Evolutionary conservation across 1,139 yeast species (phyloP), one percentile per base, ranked within the genome.

Genomic region (Hanseniaspora uvarum): DNA sequence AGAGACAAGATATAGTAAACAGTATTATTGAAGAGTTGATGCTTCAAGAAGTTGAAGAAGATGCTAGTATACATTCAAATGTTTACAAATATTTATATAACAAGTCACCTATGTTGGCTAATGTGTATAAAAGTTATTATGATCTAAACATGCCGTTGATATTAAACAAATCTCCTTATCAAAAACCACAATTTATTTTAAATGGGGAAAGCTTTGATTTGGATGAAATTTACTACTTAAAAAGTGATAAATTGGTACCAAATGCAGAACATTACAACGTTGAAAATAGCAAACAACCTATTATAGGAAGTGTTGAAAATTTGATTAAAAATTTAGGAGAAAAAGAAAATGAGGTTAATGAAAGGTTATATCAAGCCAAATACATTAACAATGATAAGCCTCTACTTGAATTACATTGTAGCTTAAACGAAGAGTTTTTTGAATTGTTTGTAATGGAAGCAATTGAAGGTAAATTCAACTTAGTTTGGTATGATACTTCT

Each of bases 381-480:
- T 44, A 44, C 14, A 31, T 44, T 5, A 44, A 33, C 18, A 30
- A 21, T 10, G 33, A 33, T 11, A 41, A 14, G 12, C 23, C 48
- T 11, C 6, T 50, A 18, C 31, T 50, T 21, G 49, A 50, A 19
- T n/a, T 50, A 8, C 53, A 50, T n/a, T 50, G 53, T 37, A 16
- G 12, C 4, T 26, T 44, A 10, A 26, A 37, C n/a, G 36, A 50
- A 21, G 53, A 50, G 6, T 50, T 43, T 19, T 50, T 50, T 43
- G 53, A 50, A 30, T 11, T 50, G 18, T 50, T 50, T 23, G 31
- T 50, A 1, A 43, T 50, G 53, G 53, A 50, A 44, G 53, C 53
- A 2, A 3, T 50, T 40, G 48, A 50, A 28, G 53, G 53, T n/a
- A 50, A 50, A 16, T 50, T 50, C 30, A 46, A 50, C 30, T 18